phyloP scores from a whole-genome alignment of 2,329 filamentous ascomycete species.

The Pleomassaria siparia region DNA sequence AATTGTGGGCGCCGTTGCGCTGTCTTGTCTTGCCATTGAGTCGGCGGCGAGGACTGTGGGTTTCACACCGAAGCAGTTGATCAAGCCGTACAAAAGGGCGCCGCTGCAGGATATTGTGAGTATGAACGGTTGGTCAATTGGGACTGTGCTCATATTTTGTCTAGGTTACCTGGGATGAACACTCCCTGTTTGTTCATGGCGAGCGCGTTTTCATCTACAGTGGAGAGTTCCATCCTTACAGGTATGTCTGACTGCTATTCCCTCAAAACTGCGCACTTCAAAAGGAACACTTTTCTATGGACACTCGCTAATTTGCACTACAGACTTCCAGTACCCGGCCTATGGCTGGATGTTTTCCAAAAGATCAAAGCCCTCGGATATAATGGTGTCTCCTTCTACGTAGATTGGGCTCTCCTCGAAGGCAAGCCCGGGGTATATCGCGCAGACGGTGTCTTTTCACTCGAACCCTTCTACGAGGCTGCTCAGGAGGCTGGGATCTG shows the following conservation, averaged over 20 bases:
- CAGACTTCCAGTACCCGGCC: conserved; percentile 60
- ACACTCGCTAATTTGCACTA: not conserved
- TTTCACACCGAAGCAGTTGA: conserved; percentile 53
- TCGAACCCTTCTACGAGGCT: conserved; percentile 75
- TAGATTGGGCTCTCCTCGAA: conserved; percentile 77
- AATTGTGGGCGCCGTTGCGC: conserved; percentile 24
- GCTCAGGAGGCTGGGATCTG: conserved; percentile 74
- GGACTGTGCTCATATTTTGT: not conserved
- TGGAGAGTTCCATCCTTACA: conserved; percentile 72
- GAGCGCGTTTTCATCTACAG: conserved; percentile 72
- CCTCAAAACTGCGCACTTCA: not conserved
- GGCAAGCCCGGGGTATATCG: conserved; percentile 70
- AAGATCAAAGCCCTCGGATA: conserved; percentile 82
- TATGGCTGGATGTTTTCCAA: conserved; percentile 75
- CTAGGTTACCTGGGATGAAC: conserved; percentile 69
- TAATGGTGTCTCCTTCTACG: conserved; percentile 77
- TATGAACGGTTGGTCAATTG: conserved; percentile 6
- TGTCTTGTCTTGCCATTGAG: conserved; percentile 47
- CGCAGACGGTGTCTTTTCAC: conserved; percentile 70
- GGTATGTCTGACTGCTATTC: conserved; percentile 34
- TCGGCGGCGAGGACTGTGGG: conserved; percentile 52
- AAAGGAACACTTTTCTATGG: not conserved
- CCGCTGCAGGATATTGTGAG: conserved; percentile 59
- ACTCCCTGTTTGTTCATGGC: conserved; percentile 70
- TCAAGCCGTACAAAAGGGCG: conserved; percentile 53